Evolutionary conservation across 177 flowering plant species (phyloP), one percentile per base, ranked within the genome.

Genomic region (Vitis hybrid): DNA sequence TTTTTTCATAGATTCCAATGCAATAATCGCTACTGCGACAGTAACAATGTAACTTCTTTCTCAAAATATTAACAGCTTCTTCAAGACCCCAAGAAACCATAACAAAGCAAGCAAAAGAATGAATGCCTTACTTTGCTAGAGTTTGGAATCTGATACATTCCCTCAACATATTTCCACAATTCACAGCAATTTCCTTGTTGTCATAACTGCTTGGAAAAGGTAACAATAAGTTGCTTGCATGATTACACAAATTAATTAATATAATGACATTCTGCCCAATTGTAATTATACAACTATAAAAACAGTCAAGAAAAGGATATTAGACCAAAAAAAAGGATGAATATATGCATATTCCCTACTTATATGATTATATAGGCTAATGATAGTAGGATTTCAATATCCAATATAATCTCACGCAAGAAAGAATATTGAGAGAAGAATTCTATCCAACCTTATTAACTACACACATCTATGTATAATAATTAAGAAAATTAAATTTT

Each of bases 161-260:
- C 82, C 97, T 88, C 80, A 95, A 72, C 97, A 95, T 93, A 73
- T 59, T 86, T 78, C 99, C 99, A 77, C 94, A 85, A 72, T 84
- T 86, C 81, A 93, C 75, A 22, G 99, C 99, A 77, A 93, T 84
- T 51, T 93, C 98, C 83, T 90, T 95, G 89, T 88, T 93, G 71
- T 95, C 98, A 68, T 95, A 95, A 82, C 98, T 95, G 92, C 65
- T 58, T 61, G 62, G 31, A 75, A 65, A 68, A 70, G 45, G 78
- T 29, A 63, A 71, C 5, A 78, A 69, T 64, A 55, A 66, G 60
- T 65, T 31, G 53, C n/a, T 68, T 26, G 51, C 56, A 26, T 26
- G 29, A 26, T 26, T 26, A 26, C 29, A 26, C 29, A 26, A 26
- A 26, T 26, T 26, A 26, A 26, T 26, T 26, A 26, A 26, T 26